Conservation (phyloP, 306 rosid species). For the Fragaria ananassa region DNA sequence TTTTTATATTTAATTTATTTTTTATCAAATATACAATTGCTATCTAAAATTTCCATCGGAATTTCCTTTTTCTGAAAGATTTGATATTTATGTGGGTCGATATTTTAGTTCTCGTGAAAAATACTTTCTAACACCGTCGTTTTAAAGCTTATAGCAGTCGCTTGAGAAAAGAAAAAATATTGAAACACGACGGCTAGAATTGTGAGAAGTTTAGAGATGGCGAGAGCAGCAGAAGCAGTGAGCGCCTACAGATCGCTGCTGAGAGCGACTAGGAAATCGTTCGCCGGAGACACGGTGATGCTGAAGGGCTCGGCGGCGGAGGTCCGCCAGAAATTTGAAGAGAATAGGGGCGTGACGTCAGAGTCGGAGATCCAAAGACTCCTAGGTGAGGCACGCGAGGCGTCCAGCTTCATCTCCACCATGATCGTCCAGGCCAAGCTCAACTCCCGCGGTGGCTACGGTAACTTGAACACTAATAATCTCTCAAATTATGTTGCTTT, state of each 20-base stretch:
- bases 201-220: constrained; percentile 34
- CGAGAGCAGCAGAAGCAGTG: constrained; percentile 54
- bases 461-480: constrained; percentile 22
- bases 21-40: too few relatives aligned
- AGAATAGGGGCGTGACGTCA: constrained; percentile 53
- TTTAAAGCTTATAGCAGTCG: too few relatives aligned
- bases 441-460: constrained; percentile 60
- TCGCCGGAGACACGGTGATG: constrained; percentile 70
- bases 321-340: constrained; percentile 73
- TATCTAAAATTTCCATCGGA: too few relatives aligned
- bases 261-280: constrained; percentile 72
- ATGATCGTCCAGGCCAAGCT: constrained; percentile 89
- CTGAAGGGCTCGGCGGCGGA: constrained; percentile 62
- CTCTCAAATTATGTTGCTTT: neutral
- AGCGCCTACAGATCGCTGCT: constrained; percentile 71
- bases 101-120: too few relatives aligned
- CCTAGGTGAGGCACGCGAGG: constrained; percentile 73
- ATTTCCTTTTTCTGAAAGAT: too few relatives aligned
- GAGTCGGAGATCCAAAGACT: constrained; percentile 68
- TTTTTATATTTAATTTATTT: too few relatives aligned
- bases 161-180: too few relatives aligned
- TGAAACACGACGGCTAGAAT: neutral
- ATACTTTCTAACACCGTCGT: too few relatives aligned
- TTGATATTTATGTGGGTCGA: too few relatives aligned
- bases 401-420: constrained; percentile 69